phyloP scores from a whole-genome alignment of 2,329 filamentous ascomycete species.

The Calonectria multiphialidica region DNA sequence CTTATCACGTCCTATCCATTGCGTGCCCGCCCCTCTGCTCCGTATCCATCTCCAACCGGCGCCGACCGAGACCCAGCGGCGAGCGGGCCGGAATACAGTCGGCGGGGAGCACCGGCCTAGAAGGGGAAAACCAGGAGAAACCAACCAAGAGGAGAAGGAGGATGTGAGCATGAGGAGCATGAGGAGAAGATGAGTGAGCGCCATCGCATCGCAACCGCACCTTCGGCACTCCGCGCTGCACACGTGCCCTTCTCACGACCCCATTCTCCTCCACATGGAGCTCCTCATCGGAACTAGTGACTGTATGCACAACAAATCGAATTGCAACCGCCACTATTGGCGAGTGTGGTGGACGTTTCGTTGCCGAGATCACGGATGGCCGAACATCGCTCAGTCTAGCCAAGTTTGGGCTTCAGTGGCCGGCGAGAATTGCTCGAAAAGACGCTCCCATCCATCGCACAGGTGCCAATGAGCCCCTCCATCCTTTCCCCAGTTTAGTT shows the following conservation, averaged over 20 bases:
- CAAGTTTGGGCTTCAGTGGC: background rate
- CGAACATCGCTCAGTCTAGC: slow-evolving; percentile 19
- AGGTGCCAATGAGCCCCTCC: background rate
- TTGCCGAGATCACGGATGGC: slow-evolving; percentile 9
- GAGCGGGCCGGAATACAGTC: slow-evolving; percentile 6
- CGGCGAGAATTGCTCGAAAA: slow-evolving; percentile 16
- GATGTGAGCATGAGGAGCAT: background rate
- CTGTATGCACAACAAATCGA: slow-evolving; percentile 4
- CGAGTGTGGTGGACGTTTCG: slow-evolving; percentile 9
- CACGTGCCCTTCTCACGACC: slow-evolving; percentile 18
- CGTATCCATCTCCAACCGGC: slow-evolving; percentile 8
- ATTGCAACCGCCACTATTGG: slow-evolving; percentile 4
- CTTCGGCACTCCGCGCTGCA: background rate
- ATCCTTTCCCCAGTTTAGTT: background rate
- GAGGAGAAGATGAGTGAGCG: slow-evolving; percentile 13
- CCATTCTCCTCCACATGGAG: slow-evolving; percentile 10
- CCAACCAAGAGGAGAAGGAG: background rate
- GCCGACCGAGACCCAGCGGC: slow-evolving; percentile 13
- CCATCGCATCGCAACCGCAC: background rate
- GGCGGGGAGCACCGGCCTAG: slow-evolving; percentile 16
- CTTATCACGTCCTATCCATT: background rate
- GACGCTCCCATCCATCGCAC: background rate
- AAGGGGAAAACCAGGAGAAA: slow-evolving; percentile 11
- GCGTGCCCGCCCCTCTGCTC: background rate
- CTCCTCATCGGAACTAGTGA: slow-evolving; percentile 1